Base-by-base conservation (phyloP, 2,329 filamentous ascomycete genomes). In the Metarhizium anisopliae region DNA sequence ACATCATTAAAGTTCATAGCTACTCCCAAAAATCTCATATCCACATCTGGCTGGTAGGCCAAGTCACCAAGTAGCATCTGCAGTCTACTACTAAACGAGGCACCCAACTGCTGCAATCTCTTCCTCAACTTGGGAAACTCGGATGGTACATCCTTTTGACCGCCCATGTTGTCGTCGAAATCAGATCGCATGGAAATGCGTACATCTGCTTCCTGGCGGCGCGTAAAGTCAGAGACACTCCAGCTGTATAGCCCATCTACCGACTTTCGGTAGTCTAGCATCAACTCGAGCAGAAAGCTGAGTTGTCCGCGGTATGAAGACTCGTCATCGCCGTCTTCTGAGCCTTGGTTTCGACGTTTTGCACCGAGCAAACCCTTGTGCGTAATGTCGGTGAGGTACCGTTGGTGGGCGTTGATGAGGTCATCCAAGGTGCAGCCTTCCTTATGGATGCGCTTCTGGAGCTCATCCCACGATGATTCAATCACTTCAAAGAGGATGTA, bases 1-100 rank as follows among this genome's bases (percentile, higher is more conserved):
- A 95, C 89, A 68, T 97, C 93, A 72, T 99, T 99, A 72, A 97
- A 99, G 73, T 97, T 99, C 90, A 99, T 97, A 45, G 94, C 89
- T 50, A 97, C 91, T 43, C 90, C 94, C 61, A 99, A 74, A 77
- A 97, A 97, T 55, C 93, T 81, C 85, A 99, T 90, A 70, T 99
- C 94, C 53, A 92, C 86, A 69, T 99, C 94, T 1, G 91, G 87
- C 72, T 97, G 93, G 72, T 95, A 93, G 8, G 90, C 88, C 60
- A 99, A 71, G 69, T 99, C 95, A 14, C 94, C 91, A 3, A 99
- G 76, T 55, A 99, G 74, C 45, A 92, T 77, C 68, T 90, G 90
- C 51, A 97, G 80, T 32, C 88, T 82, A 1, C 81, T 79, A 58
- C 84, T 81, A 74, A 97, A 99, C 57, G 90, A 87, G 13, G 78